These are phyloP conservation scores for Diaporthe aspalathi DNA, from an alignment of 2,329 filamentous ascomycete species.

Conservation along the genomic window DNA sequence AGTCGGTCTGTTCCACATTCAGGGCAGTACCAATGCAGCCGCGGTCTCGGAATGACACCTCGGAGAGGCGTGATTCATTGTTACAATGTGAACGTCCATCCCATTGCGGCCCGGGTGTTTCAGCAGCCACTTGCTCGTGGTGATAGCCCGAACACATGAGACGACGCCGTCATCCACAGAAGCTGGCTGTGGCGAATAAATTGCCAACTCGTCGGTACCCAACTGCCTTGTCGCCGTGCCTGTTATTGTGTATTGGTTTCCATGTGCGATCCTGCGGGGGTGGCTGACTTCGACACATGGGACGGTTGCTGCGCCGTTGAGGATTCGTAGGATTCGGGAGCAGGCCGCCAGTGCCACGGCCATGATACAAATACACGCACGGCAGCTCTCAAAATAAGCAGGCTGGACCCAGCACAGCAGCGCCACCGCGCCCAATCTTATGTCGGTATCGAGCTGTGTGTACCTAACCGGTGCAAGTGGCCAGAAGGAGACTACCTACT, in stretches of 20 bases:
- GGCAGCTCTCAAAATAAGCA: not conserved
- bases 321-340: constrained; percentile 10
- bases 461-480: too few relatives aligned
- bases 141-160: not conserved
- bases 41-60: constrained; percentile 17
- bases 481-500: too few relatives aligned
- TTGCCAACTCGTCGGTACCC: not conserved
- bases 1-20: not conserved
- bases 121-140: not conserved
- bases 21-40: not conserved
- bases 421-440: too few relatives aligned
- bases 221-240: not conserved
- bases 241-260: not conserved
- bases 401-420: not conserved
- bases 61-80: not conserved
- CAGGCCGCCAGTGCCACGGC: constrained; percentile 8
- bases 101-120: constrained; percentile 1
- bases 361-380: not conserved
- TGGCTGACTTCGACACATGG: not conserved
- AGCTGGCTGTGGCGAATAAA: not conserved
- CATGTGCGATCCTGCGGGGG: too few relatives aligned
- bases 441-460: too few relatives aligned
- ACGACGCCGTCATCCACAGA: too few relatives aligned
- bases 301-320: not conserved
- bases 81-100: not conserved